Conservation (phyloP, 768 basidiomycete species). For the Sarcodon aspratus region DNA sequence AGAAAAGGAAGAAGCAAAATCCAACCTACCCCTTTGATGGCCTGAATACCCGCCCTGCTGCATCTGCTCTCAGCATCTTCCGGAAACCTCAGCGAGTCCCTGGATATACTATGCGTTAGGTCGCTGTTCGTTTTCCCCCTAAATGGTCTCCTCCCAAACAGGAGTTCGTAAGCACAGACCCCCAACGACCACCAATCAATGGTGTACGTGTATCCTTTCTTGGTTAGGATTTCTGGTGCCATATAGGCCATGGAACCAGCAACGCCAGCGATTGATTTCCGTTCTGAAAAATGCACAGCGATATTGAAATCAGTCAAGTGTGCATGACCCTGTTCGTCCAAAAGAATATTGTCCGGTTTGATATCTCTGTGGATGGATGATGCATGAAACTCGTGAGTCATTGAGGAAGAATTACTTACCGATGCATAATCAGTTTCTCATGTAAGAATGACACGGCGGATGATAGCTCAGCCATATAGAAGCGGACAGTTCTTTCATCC, state of each 20-base stretch:
- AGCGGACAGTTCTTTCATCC: slow-evolving; percentile 69
- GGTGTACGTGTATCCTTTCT: slow-evolving; percentile 87
- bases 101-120: slow-evolving; percentile 85
- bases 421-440: slow-evolving; percentile 90
- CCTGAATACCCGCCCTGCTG: slow-evolving; percentile 65
- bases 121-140: slow-evolving; percentile 89
- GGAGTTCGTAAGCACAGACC: slow-evolving; percentile 84
- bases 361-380: slow-evolving; percentile 50
- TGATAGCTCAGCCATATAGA: slow-evolving; percentile 84
- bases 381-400: not conserved
- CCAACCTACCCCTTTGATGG: slow-evolving; percentile 63
- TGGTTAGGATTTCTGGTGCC: slow-evolving; percentile 86
- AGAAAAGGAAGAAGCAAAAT: slow-evolving; percentile 1
- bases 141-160: slow-evolving; percentile 88
- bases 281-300: slow-evolving; percentile 89
- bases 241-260: slow-evolving; percentile 99
- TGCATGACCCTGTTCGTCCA: slow-evolving; percentile 92
- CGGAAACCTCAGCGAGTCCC: slow-evolving; percentile 81
- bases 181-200: slow-evolving; percentile 98
- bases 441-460: slow-evolving; percentile 87
- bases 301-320: slow-evolving; percentile 99
- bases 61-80: slow-evolving; percentile 80
- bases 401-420: slow-evolving; percentile 37
- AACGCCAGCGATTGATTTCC: slow-evolving; percentile 75
- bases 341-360: slow-evolving; percentile 95